Base-by-base conservation (phyloP, 2,329 filamentous ascomycete species). In the Aureobasidium sp. region DNA sequence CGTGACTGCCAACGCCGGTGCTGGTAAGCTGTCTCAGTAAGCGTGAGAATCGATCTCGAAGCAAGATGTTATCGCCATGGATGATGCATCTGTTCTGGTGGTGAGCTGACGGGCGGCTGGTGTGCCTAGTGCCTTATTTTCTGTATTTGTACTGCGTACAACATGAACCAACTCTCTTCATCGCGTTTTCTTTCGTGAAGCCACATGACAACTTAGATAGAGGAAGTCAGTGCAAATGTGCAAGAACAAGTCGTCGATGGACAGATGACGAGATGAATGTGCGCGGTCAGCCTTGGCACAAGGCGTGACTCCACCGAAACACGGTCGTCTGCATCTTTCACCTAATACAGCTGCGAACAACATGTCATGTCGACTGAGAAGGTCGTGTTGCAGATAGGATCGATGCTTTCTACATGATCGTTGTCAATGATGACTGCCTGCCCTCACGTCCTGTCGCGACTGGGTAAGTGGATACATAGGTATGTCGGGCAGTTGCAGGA, bases 1-100 rank as follows among this genome's bases (percentile, higher is more conserved):
- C 29, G 64, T 63, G 13, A 68, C 69, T 20, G 71, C 68, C 61
- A 75, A 71, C 46, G 79, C 80, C 66, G 80, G 81, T 13, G 75
- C 82, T 63, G 80, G 81, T 24, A 72, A 67, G 66, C 59, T 61
- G 44, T 2, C 26, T 29, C 59, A 61, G 47, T 61, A 52, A 34
- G 32, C 15, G 5, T 8, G 29, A 10, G 4, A 34, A 7, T n/a
- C n/a, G 12, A 3, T 10, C 9, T 24, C 6, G 41, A 4, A 20
- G 39, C 9, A 4, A 44, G 41, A 26, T 13, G 41, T 26, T 15
- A 24, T 26, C 20, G 4, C 5, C 9, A 24, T 13, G 10, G 10
- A 26, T 26, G 20, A 37, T 26, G 41, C 9, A 26, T 24, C n/a
- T 5, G 7, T 20, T 3, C 12, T 44, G 3, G 41, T 44, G 1